Base-by-base conservation (phyloP, 2,329 filamentous ascomycete genomes). In the Pyrenochaeta sp. region DNA sequence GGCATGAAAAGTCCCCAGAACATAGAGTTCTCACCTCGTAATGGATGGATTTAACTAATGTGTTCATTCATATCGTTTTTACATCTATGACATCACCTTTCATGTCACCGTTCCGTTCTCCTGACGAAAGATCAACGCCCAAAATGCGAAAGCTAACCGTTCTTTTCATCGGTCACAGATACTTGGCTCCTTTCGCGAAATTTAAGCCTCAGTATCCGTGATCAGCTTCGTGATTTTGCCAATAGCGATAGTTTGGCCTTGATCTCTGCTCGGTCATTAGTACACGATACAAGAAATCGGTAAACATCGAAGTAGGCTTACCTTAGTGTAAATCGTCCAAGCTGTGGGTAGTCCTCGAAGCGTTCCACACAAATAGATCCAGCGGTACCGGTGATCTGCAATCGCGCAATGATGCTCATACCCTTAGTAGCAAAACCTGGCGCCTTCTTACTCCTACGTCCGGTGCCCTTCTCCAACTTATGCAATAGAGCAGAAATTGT, bases 241-340 rank as follows among this genome's bases (percentile, higher is more conserved):
- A 80, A 99, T 99, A 51, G 95, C 95, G 81, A 99, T 97, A 0
- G 95, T 99, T 90, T 98, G 94, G 69, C 95, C 95, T 88, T 98
- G 72, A 50, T 69, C 49, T 73, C 60, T 65, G 45, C 60, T 20
- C 49, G 18, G 30, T 33, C 67, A 73, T 74, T 65, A 75, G 71
- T 47, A 17, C 11, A 36, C n/a, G 30, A 14, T 23, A 33, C 6
- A 27, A n/a, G 5, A 12, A n/a, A n/a, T n/a, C 5, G 9, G 10
- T 21, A 29, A 6, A 35, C 35, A 15, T 27, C 4, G 21, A 6
- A 15, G 35, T 48, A 18, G 14, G 51, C 58, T 52, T 61, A 68
- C 67, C 67, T 68, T 21, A 71, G 60, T 27, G 69, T 71, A 48
- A 66, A 73, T 20, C 55, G 54, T 32, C 75, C 75, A 47, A 77